Evolutionary conservation across 1,139 yeast genomes (phyloP).

Genomic region (Starmera stellimalicola): DNA sequence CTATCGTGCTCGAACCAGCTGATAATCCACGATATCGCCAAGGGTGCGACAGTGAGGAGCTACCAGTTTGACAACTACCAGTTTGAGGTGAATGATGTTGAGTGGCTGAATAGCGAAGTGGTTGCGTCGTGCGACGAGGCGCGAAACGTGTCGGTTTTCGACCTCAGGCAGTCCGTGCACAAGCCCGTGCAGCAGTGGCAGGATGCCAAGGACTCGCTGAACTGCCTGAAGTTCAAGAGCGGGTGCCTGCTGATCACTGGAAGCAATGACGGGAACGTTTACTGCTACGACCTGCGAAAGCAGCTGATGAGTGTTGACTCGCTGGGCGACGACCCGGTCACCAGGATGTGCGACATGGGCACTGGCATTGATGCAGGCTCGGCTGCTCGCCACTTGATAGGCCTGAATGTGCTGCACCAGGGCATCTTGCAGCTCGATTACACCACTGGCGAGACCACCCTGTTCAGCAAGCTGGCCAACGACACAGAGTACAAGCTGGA

Average conservation of each 20-base stretch:
- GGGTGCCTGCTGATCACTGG: constrained; percentile 6
- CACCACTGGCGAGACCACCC: not conserved
- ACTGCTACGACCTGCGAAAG: constrained; percentile 14
- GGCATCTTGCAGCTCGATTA: not conserved
- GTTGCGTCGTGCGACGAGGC: constrained; percentile 14
- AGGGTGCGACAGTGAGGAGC: constrained; percentile 3
- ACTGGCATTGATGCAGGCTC: not conserved
- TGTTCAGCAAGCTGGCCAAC: constrained; percentile 9
- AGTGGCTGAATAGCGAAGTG: constrained; percentile 7
- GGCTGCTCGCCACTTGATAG: no score
- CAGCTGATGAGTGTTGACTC: constrained; percentile 10
- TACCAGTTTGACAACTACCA: not conserved
- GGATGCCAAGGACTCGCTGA: constrained; percentile 11
- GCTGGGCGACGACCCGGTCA: constrained; percentile 7
- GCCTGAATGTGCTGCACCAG: not conserved
- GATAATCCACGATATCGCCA: constrained; percentile 8
- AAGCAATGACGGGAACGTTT: constrained; percentile 15
- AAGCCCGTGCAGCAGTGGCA: constrained; percentile 14
- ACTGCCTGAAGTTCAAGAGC: constrained; percentile 5
- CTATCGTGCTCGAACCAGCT: constrained; percentile 10
- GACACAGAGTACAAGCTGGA: constrained; percentile 1
- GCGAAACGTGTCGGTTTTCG: constrained; percentile 11
- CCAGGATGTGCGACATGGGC: not conserved
- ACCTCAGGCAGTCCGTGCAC: constrained; percentile 11
- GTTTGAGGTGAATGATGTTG: constrained; percentile 9